phyloP scores from a whole-genome alignment of 1,139 yeast genomes.

The Taphrina pruni region DNA sequence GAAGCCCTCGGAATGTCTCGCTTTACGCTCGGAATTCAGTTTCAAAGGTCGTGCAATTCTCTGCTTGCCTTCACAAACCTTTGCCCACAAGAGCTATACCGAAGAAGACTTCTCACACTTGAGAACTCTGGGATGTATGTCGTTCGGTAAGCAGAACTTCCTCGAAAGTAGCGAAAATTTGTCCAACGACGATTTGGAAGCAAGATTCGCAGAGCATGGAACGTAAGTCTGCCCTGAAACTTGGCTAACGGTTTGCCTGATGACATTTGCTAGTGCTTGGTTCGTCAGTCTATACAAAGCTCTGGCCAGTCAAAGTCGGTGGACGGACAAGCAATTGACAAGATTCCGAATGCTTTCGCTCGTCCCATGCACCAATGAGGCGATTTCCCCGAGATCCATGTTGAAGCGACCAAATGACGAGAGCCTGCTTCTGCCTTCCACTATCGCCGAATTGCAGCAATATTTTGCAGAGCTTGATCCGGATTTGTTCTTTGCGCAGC shows the following conservation, averaged over 20 bases:
- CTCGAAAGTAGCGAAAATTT: neutral
- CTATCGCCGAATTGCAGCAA: neutral
- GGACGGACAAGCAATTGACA: constrained; percentile 12
- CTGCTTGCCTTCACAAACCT: neutral
- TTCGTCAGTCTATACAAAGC: neutral
- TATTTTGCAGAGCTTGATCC: neutral
- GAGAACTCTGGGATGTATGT: constrained; percentile 1
- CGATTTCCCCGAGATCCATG: neutral
- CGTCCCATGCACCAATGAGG: neutral
- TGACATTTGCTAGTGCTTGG: neutral
- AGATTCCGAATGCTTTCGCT: constrained; percentile 6
- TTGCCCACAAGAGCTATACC: constrained; percentile 2
- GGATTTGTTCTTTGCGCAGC: neutral
- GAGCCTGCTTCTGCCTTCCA: constrained; percentile 4
- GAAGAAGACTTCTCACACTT: constrained; percentile 11
- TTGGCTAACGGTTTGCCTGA: neutral
- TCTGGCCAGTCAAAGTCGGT: constrained; percentile 10
- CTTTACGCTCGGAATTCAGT: constrained; percentile 6
- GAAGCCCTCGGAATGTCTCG: constrained; percentile 8
- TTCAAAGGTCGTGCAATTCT: constrained; percentile 9
- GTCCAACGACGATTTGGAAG: neutral
- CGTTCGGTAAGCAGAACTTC: constrained; percentile 9
- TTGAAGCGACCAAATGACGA: neutral
- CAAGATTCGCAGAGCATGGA: constrained; percentile 12
- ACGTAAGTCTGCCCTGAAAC: neutral